Evolutionary conservation across 257 asterid species (phyloP), one percentile per base, ranked within the genome.

Genomic region (Coffea eugenioides): DNA sequence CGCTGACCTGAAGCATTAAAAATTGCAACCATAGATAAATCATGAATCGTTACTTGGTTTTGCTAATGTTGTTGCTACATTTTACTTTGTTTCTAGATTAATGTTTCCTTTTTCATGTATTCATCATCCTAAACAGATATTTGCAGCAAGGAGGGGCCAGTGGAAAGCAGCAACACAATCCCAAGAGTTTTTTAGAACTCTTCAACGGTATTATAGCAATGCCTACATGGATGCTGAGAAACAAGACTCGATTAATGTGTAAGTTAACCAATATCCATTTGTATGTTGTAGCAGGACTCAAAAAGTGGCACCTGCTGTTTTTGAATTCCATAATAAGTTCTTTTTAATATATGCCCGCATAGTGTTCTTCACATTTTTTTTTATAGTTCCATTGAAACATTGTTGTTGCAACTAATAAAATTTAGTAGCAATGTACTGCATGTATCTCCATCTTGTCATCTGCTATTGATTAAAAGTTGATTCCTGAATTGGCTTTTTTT

Each of bases 141-240:
- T 95, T 81, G 89, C 98, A 6, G 98, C 92, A 89, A 91, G 85
- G 83, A 88, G 99, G 85, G 99, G 99, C 79, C 99, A 93, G 75
- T 93, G 97, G 97, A 95, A 89, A 89, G 97, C 97, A 48, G 96
- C 98, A n/a, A 92, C 90, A 6, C 97, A 90, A 82, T 92, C 97
- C 76, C 97, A 93, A 82, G 98, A 93, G 87, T 81, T 93, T 54
- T 76, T 95, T 68, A 91, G 97, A 85, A 90, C 91, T 61, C 89
- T 93, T 76, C 99, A 93, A 75, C 99, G 99, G 46, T 91, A 84
- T 85, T 93, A 90, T 78, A 90, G 94, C 83, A 95, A 93, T 84
- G 93, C 93, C 31, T 95, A 91, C 85, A 91, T 93, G 97, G 99
- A 96, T 81, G 94, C 88, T 12, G 95, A 96, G 86, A 96, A 96